Evolutionary conservation across 768 basidiomycete genomes (phyloP).

Genomic region (Pisolithus tinctorius): DNA sequence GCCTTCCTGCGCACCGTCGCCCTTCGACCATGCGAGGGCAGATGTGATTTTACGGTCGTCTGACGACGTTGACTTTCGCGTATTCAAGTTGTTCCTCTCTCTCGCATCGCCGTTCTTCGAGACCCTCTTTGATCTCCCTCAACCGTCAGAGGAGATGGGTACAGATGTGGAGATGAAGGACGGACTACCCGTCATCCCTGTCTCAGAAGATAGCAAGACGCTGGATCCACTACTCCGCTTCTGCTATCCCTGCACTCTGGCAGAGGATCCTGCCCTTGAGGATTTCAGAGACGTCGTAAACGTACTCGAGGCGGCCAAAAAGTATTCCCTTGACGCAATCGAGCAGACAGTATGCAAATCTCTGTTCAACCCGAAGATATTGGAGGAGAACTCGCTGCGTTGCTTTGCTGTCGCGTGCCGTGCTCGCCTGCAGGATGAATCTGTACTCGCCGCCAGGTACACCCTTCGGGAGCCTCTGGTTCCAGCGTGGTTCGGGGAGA

Average conservation of each 20-base stretch:
- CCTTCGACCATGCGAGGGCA: constrained; percentile 13
- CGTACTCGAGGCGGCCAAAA: neutral
- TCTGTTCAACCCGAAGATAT: constrained; percentile 4
- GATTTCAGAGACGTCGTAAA: no score
- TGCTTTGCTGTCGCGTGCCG: no score
- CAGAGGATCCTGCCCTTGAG: no score
- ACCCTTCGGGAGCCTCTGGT: no score
- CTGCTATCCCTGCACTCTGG: no score
- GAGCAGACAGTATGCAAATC: no score
- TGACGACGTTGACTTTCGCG: constrained; percentile 23
- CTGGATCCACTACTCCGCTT: no score
- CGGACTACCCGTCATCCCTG: constrained; percentile 12
- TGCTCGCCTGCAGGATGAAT: no score
- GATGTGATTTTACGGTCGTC: constrained; percentile 20
- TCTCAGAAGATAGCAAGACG: no score
- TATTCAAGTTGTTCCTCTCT: constrained; percentile 28
- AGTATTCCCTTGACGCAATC: constrained; percentile 4
- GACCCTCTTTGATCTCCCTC: constrained; percentile 23
- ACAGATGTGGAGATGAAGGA: no score
- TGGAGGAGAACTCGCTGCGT: no score
- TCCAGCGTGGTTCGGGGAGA: constrained; percentile 17
- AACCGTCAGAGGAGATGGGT: constrained; percentile 5
- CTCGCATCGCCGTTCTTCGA: constrained; percentile 30
- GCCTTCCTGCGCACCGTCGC: neutral
- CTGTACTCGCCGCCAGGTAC: no score